These are phyloP conservation scores for Madurella fahalii DNA, from an alignment of 2,329 filamentous ascomycete genomes.

Conservation along the genomic window DNA sequence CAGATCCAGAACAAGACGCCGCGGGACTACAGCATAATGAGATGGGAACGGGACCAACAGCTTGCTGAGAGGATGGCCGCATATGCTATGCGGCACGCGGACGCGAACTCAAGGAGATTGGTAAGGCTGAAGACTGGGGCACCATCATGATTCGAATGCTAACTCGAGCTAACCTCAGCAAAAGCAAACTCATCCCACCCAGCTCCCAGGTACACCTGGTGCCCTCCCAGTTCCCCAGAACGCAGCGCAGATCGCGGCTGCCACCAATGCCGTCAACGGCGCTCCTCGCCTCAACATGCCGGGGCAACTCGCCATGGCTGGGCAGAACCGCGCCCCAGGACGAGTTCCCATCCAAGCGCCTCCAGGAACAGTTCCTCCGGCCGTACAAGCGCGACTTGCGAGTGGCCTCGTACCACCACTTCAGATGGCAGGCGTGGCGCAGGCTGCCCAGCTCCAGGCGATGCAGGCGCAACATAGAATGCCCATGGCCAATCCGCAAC, in stretches of 20 bases:
- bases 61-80: constrained; percentile 54
- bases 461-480: constrained; percentile 57
- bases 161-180: constrained; percentile 10
- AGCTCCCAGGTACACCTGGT: constrained; percentile 42
- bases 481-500: constrained; percentile 43
- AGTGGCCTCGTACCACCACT: constrained; percentile 50
- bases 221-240: constrained; percentile 34
- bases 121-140: background rate
- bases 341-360: constrained; percentile 54
- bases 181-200: constrained; percentile 38
- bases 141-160: background rate
- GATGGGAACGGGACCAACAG: constrained; percentile 77
- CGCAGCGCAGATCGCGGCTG: constrained; percentile 30
- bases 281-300: constrained; percentile 41
- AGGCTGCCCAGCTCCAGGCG: constrained; percentile 62
- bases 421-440: constrained; percentile 61
- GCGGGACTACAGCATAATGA: constrained; percentile 83
- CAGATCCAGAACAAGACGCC: constrained; percentile 66
- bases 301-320: constrained; percentile 43
- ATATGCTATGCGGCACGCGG: constrained; percentile 32
- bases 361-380: constrained; percentile 48
- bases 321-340: constrained; percentile 40
- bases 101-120: constrained; percentile 38
- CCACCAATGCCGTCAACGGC: constrained; percentile 29
- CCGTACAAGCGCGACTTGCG: constrained; percentile 45